A percentile compares a stretch with the other conserved stretches of the same genome.
phyloP scores from a whole-genome alignment of 2,329 filamentous ascomycete species.

The Metarhizium guizhouense region DNA sequence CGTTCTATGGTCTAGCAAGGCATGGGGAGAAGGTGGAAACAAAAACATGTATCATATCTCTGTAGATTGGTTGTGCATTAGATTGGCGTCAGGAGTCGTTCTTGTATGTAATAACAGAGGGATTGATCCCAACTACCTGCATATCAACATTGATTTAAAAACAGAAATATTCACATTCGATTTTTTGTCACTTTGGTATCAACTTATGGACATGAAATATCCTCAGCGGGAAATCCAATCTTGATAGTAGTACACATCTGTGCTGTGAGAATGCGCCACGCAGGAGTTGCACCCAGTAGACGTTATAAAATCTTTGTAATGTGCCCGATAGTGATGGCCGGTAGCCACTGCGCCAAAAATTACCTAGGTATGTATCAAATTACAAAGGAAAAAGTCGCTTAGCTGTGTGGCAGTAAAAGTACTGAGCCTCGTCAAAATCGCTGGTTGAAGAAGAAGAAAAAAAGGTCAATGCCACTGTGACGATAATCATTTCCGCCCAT shows the following conservation, averaged over 20 bases:
- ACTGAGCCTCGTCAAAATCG: neutral
- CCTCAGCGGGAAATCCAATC: neutral
- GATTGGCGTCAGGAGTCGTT: slow-evolving; percentile 31
- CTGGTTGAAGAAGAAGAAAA: neutral
- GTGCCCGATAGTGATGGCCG: neutral
- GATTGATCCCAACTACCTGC: neutral
- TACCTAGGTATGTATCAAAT: neutral
- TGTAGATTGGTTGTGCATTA: slow-evolving; percentile 37
- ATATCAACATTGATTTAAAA: neutral
- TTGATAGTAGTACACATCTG: neutral
- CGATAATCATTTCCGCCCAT: neutral
- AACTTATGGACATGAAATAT: neutral
- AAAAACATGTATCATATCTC: slow-evolving; percentile 29
- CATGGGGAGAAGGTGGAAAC: slow-evolving; percentile 4
- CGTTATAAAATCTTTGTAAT: neutral
- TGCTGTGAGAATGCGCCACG: neutral
- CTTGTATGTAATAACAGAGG: slow-evolving; percentile 22
- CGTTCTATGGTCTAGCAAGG: slow-evolving; percentile 5
- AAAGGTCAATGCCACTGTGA: neutral
- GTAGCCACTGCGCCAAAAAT: neutral
- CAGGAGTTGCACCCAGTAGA: neutral
- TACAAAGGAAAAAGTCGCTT: neutral
- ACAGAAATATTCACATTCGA: neutral
- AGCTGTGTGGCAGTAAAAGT: neutral
- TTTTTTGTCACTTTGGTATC: neutral